These are phyloP conservation scores for Pharnaceum exiguum DNA, from an alignment of 148 eudicot genomes.

Conservation along the genomic window DNA sequence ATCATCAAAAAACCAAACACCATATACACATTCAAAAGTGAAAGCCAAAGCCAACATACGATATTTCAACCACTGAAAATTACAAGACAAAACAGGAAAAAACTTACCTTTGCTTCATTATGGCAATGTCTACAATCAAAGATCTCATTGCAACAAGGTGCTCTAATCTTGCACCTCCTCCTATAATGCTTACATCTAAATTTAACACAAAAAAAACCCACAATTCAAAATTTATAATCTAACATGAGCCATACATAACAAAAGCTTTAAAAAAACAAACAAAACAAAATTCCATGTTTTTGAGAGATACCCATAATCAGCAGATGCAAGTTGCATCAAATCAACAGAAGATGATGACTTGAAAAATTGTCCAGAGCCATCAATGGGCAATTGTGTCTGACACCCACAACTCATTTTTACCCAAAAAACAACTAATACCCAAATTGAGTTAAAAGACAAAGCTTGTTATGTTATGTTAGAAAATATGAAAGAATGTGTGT, in stretches of 20 bases:
- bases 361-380: neutral
- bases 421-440: neutral
- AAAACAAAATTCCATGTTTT: neutral
- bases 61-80: neutral
- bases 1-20: slow-evolving; percentile 5
- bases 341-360: slow-evolving; percentile 2
- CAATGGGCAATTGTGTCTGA: slow-evolving; percentile 7
- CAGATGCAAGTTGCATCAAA: slow-evolving; percentile 11
- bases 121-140: slow-evolving; percentile 84
- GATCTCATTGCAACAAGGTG: slow-evolving; percentile 74
- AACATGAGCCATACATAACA: neutral
- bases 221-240: neutral
- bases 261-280: neutral
- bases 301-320: slow-evolving; percentile 23
- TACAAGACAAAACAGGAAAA: neutral
- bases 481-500: neutral
- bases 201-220: slow-evolving; percentile 2
- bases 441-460: neutral
- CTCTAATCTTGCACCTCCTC: slow-evolving; percentile 76
- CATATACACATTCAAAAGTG: neutral
- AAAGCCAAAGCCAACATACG: too few species aligned
- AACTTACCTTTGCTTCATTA: slow-evolving; percentile 61
- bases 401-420: slow-evolving; percentile 15
- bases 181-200: slow-evolving; percentile 65
- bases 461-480: neutral